Conservation (phyloP, 345 rosid species). For the Kernera saxatilis region DNA sequence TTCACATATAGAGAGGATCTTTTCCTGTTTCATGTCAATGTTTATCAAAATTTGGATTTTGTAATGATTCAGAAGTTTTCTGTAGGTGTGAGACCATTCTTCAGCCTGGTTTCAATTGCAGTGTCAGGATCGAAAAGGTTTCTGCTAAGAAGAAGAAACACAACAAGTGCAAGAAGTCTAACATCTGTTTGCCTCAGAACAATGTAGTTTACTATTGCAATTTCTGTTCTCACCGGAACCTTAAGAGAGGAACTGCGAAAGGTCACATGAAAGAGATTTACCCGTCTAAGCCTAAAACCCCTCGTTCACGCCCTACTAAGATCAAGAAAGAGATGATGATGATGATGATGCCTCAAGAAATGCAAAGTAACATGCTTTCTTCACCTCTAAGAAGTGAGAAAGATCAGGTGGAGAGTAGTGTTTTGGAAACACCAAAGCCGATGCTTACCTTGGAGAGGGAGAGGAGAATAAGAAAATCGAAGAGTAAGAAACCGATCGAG, state of each 20-base stretch:
- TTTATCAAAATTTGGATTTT: background rate
- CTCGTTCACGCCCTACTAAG: background rate
- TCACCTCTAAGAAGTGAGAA: constrained; percentile 16
- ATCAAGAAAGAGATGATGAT: background rate
- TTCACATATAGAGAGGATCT: background rate
- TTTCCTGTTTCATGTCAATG: background rate
- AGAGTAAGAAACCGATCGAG: constrained; percentile 16
- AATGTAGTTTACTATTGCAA: constrained; percentile 60
- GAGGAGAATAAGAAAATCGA: constrained; percentile 19
- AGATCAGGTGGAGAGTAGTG: background rate
- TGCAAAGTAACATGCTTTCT: background rate
- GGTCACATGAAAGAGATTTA: constrained; percentile 28
- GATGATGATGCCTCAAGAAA: background rate
- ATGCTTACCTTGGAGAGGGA: constrained; percentile 28
- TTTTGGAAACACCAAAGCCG: constrained; percentile 24
- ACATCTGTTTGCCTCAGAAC: constrained; percentile 34
- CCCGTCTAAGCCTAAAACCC: constrained; percentile 5
- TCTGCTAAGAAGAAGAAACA: constrained; percentile 29
- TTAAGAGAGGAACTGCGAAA: constrained; percentile 21
- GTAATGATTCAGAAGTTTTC: background rate
- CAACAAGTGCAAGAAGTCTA: constrained; percentile 27
- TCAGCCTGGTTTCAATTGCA: constrained; percentile 42
- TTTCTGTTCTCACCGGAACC: constrained; percentile 50
- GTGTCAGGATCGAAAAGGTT: constrained; percentile 40
- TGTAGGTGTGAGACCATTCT: constrained; percentile 77